These are phyloP conservation scores for Zalaria sp. DNA, from an alignment of 2,329 filamentous ascomycete species.

Conservation along the genomic window DNA sequence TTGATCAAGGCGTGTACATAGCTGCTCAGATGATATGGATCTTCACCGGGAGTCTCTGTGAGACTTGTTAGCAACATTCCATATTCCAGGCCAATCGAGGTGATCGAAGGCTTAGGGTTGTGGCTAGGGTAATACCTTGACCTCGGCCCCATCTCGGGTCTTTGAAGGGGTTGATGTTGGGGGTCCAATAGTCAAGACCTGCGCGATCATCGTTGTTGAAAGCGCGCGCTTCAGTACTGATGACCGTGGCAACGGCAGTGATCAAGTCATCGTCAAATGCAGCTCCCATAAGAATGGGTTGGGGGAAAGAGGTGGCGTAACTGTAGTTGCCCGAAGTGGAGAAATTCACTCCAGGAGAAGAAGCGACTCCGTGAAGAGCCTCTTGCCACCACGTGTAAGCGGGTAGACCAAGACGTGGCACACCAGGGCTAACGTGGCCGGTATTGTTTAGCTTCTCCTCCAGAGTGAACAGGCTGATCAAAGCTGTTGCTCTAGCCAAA, in stretches of 20 bases:
- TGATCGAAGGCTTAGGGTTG: not conserved
- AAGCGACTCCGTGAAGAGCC: constrained; percentile 39
- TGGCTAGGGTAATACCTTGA: constrained; percentile 11
- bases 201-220: constrained; percentile 47
- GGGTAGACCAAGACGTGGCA: constrained; percentile 41
- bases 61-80: not conserved
- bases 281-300: constrained; percentile 47
- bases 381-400: constrained; percentile 49
- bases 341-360: constrained; percentile 40
- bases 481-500: constrained; percentile 27
- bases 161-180: constrained; percentile 50
- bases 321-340: constrained; percentile 38
- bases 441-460: constrained; percentile 43
- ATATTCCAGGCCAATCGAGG: not conserved
- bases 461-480: constrained; percentile 35
- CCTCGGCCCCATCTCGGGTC: constrained; percentile 32
- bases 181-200: constrained; percentile 48
- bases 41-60: constrained; percentile 7
- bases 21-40: constrained; percentile 18
- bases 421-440: constrained; percentile 33
- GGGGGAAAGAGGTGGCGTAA: constrained; percentile 51
- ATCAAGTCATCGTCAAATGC: constrained; percentile 52
- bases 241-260: constrained; percentile 38
- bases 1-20: constrained; percentile 20
- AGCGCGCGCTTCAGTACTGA: constrained; percentile 48